These are phyloP conservation scores for Monascus ruber DNA, from an alignment of 2,329 filamentous ascomycete genomes.

Conservation along the genomic window DNA sequence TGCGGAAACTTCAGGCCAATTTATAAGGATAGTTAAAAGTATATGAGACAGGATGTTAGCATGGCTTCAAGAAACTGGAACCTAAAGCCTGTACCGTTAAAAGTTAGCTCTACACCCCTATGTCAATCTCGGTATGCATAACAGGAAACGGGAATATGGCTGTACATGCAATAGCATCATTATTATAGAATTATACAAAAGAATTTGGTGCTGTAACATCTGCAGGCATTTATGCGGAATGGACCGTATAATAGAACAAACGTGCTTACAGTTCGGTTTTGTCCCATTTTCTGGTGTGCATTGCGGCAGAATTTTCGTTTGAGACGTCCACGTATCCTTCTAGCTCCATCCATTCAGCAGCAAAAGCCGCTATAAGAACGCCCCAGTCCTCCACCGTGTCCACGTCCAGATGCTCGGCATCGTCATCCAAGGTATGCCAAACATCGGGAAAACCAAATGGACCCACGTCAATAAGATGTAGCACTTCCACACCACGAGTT, in stretches of 20 bases:
- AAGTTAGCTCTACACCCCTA: too few species aligned
- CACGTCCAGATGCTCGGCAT: conserved; percentile 72
- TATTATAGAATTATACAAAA: background rate
- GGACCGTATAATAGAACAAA: conserved; percentile 4
- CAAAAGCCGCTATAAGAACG: conserved; percentile 70
- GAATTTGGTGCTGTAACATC: background rate
- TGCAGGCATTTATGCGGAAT: background rate
- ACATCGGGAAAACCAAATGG: conserved; percentile 55
- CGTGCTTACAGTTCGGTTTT: conserved; percentile 34
- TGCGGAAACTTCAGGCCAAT: background rate
- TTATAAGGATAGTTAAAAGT: background rate
- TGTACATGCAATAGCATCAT: too few species aligned
- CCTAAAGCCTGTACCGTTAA: too few species aligned
- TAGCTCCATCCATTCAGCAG: conserved; percentile 85
- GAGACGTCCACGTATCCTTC: conserved; percentile 41
- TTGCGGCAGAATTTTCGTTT: background rate
- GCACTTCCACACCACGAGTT: conserved; percentile 67
- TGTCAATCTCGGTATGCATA: too few species aligned
- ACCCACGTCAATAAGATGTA: conserved; percentile 77
- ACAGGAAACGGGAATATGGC: too few species aligned
- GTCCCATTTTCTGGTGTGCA: conserved; percentile 6
- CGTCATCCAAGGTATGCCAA: conserved; percentile 79
- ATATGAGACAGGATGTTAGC: too few species aligned
- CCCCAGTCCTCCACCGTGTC: conserved; percentile 79
- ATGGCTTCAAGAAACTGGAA: too few species aligned